Evolutionary conservation across 768 basidiomycete species (phyloP).

Genomic region (Pleurotus cornucopiae): DNA sequence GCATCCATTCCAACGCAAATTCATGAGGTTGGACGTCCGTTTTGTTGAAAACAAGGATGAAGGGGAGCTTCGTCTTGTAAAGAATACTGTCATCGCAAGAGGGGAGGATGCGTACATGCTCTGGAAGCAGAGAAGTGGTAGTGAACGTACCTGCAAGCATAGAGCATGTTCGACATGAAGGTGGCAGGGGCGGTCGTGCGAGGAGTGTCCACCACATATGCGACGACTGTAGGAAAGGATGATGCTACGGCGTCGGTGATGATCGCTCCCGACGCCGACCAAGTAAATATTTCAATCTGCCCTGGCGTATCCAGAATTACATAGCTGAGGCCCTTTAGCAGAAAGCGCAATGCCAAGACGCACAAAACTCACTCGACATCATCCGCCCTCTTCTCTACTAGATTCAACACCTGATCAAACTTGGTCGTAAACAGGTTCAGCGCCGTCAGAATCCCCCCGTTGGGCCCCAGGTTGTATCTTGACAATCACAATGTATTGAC

Average conservation of each 20-base stretch:
- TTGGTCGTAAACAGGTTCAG: conserved; percentile 98
- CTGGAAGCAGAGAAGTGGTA: too few species aligned
- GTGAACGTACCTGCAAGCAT: conserved; percentile 81
- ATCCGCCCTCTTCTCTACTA: conserved; percentile 89
- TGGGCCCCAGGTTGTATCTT: conserved; percentile 98
- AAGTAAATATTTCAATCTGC: conserved; percentile 99
- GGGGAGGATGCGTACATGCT: too few species aligned
- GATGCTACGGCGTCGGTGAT: conserved; percentile 97
- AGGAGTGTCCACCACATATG: conserved; percentile 97
- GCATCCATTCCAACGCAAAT: conserved; percentile 98
- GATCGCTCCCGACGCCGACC: conserved; percentile 98
- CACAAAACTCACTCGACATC: conserved; percentile 69
- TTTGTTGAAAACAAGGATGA: conserved; percentile 98
- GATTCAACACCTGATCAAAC: conserved; percentile 90
- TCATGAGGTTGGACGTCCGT: conserved; percentile 87
- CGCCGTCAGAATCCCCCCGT: conserved; percentile 95
- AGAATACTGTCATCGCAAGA: conserved; percentile 58
- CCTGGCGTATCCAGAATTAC: conserved; percentile 96
- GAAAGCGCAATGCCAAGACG: not conserved
- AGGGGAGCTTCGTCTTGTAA: conserved; percentile 97
- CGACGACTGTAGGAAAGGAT: conserved; percentile 89
- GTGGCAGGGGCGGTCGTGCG: conserved; percentile 92
- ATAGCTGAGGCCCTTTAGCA: conserved; percentile 51
- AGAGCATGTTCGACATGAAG: conserved; percentile 99
- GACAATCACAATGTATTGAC: conserved; percentile 5